Evolutionary conservation across 257 asterid species (phyloP).

Genomic region (Forsythia suspensa): DNA sequence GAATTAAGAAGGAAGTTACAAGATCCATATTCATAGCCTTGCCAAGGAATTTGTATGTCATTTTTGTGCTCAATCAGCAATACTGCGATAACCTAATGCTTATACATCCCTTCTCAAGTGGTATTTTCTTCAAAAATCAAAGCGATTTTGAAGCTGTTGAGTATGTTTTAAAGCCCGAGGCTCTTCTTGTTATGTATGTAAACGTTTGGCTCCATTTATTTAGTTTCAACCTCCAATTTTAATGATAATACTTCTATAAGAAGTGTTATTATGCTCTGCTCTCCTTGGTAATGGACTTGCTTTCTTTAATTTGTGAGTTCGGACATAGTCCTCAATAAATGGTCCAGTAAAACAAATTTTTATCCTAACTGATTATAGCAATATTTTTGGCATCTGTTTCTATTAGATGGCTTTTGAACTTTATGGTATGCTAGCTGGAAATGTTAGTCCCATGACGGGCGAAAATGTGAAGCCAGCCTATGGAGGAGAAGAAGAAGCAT

Average conservation of each 20-base stretch:
- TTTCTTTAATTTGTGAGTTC: not conserved
- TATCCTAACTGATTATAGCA: slow-evolving; percentile 4
- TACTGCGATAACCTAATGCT: not conserved
- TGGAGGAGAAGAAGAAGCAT: slow-evolving; percentile 99
- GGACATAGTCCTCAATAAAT: slow-evolving; percentile 2
- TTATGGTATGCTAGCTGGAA: slow-evolving; percentile 98
- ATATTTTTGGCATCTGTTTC: slow-evolving; percentile 14
- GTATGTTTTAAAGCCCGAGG: not conserved
- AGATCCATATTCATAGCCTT: not conserved
- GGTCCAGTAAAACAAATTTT: not conserved
- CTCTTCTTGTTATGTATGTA: slow-evolving; percentile 1
- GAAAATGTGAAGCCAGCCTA: slow-evolving; percentile 99
- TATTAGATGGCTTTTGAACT: slow-evolving; percentile 96
- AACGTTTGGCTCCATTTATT: slow-evolving; percentile 2
- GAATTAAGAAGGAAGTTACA: not conserved
- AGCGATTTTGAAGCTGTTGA: not conserved
- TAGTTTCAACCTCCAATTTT: not conserved
- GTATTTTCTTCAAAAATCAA: not conserved
- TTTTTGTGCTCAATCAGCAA: not conserved
- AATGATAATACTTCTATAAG: not conserved
- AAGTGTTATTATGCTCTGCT: slow-evolving; percentile 1
- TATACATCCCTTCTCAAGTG: not conserved
- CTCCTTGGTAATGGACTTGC: not conserved
- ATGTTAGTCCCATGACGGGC: slow-evolving; percentile 97
- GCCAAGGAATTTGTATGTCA: not conserved